phyloP scores from a whole-genome alignment of 257 asterid genomes.

The Solanum clarkiae region DNA sequence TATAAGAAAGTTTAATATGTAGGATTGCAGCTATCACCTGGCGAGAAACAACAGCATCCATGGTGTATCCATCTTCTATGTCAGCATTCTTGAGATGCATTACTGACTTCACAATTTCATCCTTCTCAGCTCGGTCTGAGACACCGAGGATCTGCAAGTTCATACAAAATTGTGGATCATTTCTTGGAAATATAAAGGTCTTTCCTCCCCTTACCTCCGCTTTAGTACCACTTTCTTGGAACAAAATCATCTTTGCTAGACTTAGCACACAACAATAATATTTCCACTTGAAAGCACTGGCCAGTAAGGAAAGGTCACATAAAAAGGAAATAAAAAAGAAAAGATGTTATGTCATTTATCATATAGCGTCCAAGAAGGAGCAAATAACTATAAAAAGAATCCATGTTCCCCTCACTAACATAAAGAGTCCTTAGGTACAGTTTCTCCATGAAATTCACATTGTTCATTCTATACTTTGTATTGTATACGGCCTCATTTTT shows the following conservation, averaged over 20 bases:
- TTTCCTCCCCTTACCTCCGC: not conserved
- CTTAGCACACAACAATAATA: not conserved
- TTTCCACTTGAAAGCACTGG: not conserved
- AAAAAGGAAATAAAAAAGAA: not conserved
- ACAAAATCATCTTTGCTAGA: not conserved
- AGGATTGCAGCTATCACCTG: conserved; percentile 35
- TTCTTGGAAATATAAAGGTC: not conserved
- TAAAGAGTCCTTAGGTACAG: not conserved
- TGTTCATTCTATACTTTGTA: not conserved
- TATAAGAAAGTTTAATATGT: not conserved
- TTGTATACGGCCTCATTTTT: not conserved
- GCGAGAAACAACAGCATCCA: conserved; percentile 73
- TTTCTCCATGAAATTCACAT: not conserved
- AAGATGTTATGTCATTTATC: not conserved
- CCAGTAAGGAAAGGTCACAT: not conserved
- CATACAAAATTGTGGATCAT: not conserved
- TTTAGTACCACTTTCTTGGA: not conserved
- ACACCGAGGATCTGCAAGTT: conserved; percentile 74
- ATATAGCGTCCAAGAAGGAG: not conserved
- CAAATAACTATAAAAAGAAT: not conserved
- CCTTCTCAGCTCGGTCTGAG: conserved; percentile 82
- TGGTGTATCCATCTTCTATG: conserved; percentile 91
- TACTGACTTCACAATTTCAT: conserved; percentile 86
- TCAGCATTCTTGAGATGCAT: conserved; percentile 78
- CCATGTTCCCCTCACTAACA: not conserved